A percentile compares a stretch with the other conserved stretches of the same genome.
Conservation (phyloP, 2,329 filamentous ascomycete genomes). For the Aspergillus flavus region DNA sequence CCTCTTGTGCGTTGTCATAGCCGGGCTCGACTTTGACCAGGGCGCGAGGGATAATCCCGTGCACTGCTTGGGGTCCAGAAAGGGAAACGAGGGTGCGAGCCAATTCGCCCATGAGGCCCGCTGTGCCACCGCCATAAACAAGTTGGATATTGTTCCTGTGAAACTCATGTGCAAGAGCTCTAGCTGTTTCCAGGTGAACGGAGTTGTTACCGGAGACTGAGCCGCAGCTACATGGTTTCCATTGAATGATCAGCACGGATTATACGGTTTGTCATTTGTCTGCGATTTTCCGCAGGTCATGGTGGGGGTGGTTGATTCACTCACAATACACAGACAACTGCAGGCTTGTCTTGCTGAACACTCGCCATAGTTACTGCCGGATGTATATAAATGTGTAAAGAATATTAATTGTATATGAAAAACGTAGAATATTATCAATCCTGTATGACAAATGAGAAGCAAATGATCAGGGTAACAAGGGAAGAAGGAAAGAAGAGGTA, state of each 20-base stretch:
- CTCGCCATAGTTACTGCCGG: slow-evolving; percentile 18
- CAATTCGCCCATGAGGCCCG: slow-evolving; percentile 93
- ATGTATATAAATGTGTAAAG: not conserved
- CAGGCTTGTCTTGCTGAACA: slow-evolving; percentile 39
- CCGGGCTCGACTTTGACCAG: slow-evolving; percentile 72
- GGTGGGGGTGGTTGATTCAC: slow-evolving; percentile 23
- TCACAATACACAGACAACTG: slow-evolving; percentile 87
- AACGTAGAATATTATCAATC: not conserved
- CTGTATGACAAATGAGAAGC: not conserved
- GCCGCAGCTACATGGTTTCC: slow-evolving; percentile 67
- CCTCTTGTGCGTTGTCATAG: slow-evolving; percentile 28
- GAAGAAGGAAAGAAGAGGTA: not conserved
- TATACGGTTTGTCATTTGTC: not conserved
- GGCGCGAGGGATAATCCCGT: slow-evolving; percentile 89
- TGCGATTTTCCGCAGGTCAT: not conserved
- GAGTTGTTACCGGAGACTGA: slow-evolving; percentile 73
- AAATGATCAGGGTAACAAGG: no score
- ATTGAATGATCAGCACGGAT: not conserved
- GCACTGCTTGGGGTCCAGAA: slow-evolving; percentile 77
- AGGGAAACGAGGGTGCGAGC: slow-evolving; percentile 83
- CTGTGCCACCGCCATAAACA: slow-evolving; percentile 93
- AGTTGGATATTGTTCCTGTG: slow-evolving; percentile 76
- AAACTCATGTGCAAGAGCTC: slow-evolving; percentile 71
- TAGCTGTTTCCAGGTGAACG: slow-evolving; percentile 76
- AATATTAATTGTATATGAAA: not conserved